phyloP scores from a whole-genome alignment of 331 rosid genomes.

The Dryas integrifolia region DNA sequence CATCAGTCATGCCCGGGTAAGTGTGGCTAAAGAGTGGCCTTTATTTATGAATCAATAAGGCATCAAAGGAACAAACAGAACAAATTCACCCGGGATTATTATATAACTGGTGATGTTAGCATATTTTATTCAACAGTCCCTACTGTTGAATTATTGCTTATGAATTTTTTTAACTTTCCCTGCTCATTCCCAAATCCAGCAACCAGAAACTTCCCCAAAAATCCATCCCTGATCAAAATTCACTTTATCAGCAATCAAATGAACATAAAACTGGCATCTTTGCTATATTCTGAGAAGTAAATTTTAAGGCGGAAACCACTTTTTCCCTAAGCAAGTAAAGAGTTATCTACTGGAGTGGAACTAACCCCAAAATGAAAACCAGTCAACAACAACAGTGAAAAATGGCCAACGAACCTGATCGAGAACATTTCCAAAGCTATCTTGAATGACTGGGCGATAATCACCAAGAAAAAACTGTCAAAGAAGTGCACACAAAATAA shows the following conservation, averaged over 20 bases:
- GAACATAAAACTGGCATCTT: background rate
- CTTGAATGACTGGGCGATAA: conserved; percentile 93
- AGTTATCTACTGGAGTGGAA: background rate
- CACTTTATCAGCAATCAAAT: background rate
- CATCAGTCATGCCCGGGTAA: background rate
- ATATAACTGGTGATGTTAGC: background rate
- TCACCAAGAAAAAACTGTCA: conserved; percentile 97
- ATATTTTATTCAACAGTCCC: background rate
- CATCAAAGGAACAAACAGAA: background rate
- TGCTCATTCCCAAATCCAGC: background rate
- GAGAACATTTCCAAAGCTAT: conserved; percentile 74
- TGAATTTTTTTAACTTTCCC: background rate
- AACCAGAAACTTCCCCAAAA: background rate
- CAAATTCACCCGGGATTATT: background rate
- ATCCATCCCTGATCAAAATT: background rate
- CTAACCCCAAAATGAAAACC: background rate
- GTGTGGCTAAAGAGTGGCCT: background rate
- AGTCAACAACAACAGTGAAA: background rate
- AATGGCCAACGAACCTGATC: conserved; percentile 72
- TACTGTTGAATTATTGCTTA: background rate
- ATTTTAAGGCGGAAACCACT: background rate
- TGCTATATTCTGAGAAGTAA: background rate
- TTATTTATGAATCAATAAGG: background rate
- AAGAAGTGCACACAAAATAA: conserved; percentile 26
- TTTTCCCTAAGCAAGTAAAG: background rate